Base-by-base conservation (phyloP, 768 basidiomycete species). In the Rhodotorula toruloides region DNA sequence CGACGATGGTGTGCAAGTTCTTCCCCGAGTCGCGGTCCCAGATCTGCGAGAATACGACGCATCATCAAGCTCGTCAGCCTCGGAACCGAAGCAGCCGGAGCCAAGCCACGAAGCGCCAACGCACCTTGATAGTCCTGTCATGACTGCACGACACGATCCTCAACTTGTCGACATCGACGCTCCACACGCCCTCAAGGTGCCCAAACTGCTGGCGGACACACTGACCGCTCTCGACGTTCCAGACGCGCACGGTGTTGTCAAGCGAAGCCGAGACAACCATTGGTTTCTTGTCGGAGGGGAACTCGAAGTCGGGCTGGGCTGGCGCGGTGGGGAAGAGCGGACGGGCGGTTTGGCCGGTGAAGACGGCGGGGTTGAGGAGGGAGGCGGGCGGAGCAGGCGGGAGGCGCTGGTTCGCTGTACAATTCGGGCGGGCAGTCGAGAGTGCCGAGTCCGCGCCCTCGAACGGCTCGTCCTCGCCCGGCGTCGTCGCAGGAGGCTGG, bases 121-220 rank as follows among this genome's bases (percentile, higher is more conserved):
- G 67, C 55, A 91, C 92, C 85, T 96, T 96, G 81, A 96, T 88
- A n/a, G 91, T 96, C 36, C 91, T 84, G 78, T 96, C 91, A 76
- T 98, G 94, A 74, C 91, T 93, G 12, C 86, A 93, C 58, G 89
- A 92, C 32, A 92, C 91, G 54, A 99, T 80, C 58, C 94, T 82
- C 74, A 98, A 81, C 75, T 91, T 88, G 77, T 99, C 92, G 47
- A 71, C 73, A 31, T 91, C 91, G 37, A 98, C 88, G 6, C 86
- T 87, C 96, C 96, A 99, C 25, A 99, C 91, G 59, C 96, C 96
- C 76, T 99, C 96, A 73, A 98, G 92, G 77, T 97, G 93, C 2
- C 78, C 96, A 77, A 99, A 99, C 68, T 93, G 83, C 47, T 96
- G 97, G 74, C 84, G 81, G 54, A 84, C 79, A 31, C 86, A 82